Base-by-base conservation (phyloP, 2,329 filamentous ascomycete genomes). In the Penicillium expansum region DNA sequence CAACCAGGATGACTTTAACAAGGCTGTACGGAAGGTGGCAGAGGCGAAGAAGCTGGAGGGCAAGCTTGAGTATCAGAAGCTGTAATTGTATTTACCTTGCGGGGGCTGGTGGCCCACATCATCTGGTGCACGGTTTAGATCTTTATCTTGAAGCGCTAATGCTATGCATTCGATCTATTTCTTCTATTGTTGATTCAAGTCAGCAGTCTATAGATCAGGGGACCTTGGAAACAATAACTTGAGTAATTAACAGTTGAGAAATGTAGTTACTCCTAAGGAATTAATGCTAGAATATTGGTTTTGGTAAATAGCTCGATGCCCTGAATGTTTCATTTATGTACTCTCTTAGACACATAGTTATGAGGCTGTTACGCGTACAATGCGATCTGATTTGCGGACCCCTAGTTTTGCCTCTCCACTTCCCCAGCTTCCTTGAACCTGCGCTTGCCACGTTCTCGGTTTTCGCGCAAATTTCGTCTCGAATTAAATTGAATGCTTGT, bases 1-100 rank as follows among this genome's bases (percentile, higher is more conserved):
- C 77, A 97, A 90, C 78, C 94, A 99, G 76, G 94, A 99, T 70
- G 94, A 99, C 73, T 97, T 97, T 86, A 99, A 97, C 82, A 97
- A 97, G 80, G 94, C 94, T 4, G 94, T 99, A 53, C 88, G 94
- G 66, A 99, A 99, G 85, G 89, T 99, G 66, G 92, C 90, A 16
- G 94, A 99, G 78, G 84, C 91, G 60, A 99, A 99, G 90, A 99
- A 99, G 80, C 79, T 99, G 69, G 94, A 99, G 78, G 93, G 94
- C 77, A 97, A 97, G 81, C 83, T 97, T 48, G 93, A 97, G 77
- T 97, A 97, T 79, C 89, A 96, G 84, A 96, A 96, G 80, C 81
- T 67, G 60, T 67, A 67, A 65, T 66, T 63, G 52, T 64, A 59
- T 66, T 55, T 64, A 62, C 48, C 49, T 55, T 51, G 52, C 47